Evolutionary conservation across 306 rosid genomes (phyloP).

Genomic region (Inga leiocalycina): DNA sequence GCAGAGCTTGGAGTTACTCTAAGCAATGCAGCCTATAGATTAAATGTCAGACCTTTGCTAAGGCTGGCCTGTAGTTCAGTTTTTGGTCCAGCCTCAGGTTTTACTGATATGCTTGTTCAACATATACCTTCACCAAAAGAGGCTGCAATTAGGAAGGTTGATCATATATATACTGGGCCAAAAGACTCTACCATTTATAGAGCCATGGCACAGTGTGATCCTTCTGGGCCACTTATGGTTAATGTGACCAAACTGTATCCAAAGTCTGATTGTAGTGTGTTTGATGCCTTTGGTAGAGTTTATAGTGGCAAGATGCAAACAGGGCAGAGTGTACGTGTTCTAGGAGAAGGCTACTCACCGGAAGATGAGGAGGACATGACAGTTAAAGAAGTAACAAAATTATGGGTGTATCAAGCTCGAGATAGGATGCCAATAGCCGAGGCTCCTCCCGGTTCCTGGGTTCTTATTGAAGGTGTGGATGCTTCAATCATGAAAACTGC

Average conservation of each 20-base stretch:
- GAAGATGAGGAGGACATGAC: conserved; percentile 99
- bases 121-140: conserved; percentile 95
- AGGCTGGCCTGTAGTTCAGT: conserved; percentile 98
- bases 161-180: conserved; percentile 85
- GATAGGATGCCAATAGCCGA: conserved; percentile 92
- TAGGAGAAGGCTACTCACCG: conserved; percentile 99
- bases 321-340: conserved; percentile 88
- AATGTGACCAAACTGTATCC: conserved; percentile 94
- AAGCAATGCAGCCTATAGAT: conserved; percentile 90
- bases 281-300: conserved; percentile 98
- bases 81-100: conserved; percentile 87
- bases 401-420: conserved; percentile 98
- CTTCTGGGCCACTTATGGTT: conserved; percentile 89
- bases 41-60: conserved; percentile 91
- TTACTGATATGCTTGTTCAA: conserved; percentile 92
- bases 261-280: conserved; percentile 95
- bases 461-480: conserved; percentile 98
- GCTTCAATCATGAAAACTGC: conserved; percentile 99
- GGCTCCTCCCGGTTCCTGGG: conserved; percentile 99
- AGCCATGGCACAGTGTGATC: conserved; percentile 86
- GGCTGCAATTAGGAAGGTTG: conserved; percentile 81
- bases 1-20: conserved; percentile 93
- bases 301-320: conserved; percentile 93
- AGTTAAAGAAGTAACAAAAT: conserved; percentile 89
- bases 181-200: conserved; percentile 83